Conservation (phyloP, 441 rosid species). For the Theobroma grandiflorum region DNA sequence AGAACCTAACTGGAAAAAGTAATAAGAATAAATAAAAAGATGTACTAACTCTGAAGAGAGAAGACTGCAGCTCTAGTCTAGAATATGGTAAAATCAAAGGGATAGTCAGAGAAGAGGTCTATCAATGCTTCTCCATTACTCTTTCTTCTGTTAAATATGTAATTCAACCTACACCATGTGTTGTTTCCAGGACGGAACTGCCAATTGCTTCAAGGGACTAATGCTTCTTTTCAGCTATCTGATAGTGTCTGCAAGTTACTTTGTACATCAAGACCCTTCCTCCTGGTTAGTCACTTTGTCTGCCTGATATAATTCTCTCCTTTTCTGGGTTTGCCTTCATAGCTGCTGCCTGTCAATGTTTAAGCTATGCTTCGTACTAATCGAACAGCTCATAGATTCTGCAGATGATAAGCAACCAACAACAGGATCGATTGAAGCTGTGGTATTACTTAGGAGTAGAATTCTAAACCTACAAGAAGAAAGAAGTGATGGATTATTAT, state of each 20-base stretch:
- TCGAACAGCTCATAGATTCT: background rate
- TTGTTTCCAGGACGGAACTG: conserved; percentile 76
- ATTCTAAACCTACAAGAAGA: background rate
- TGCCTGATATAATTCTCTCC: too few species aligned
- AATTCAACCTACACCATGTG: too few species aligned
- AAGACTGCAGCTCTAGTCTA: background rate
- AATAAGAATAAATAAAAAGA: background rate
- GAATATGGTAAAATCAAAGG: background rate
- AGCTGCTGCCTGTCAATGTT: too few species aligned
- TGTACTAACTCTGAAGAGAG: background rate
- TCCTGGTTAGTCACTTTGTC: conserved; percentile 33
- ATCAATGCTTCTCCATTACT: background rate
- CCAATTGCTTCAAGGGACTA: conserved; percentile 91
- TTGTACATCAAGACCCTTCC: conserved; percentile 67
- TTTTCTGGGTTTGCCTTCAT: too few species aligned
- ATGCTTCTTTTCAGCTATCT: conserved; percentile 91
- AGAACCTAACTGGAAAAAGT: background rate
- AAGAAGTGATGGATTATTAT: too few species aligned
- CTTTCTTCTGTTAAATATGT: too few species aligned
- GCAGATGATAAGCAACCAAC: background rate
- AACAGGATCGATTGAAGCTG: background rate
- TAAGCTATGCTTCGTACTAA: background rate
- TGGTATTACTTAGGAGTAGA: background rate
- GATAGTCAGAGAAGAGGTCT: background rate
- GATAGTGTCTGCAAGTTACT: conserved; percentile 94